Conservation (phyloP, 768 basidiomycete genomes). For the Tricholoma furcatifolium region DNA sequence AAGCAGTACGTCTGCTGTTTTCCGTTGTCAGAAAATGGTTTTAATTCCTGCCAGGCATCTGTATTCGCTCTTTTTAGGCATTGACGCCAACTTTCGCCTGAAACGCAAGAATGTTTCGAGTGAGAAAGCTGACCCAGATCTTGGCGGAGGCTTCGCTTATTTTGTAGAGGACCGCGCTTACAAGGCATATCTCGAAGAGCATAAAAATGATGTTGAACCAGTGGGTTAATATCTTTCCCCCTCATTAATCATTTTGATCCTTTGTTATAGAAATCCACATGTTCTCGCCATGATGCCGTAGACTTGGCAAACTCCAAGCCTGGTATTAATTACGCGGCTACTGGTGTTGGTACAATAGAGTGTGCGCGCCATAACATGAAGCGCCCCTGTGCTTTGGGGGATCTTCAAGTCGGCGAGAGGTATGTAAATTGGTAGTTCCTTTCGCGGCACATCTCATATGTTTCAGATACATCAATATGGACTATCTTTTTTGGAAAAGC, state of each 20-base stretch:
- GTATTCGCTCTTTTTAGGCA: too few relatives aligned
- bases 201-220: too few relatives aligned
- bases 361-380: slow-evolving; percentile 31
- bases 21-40: background rate
- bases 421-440: slow-evolving; percentile 8
- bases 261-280: too few relatives aligned
- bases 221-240: background rate
- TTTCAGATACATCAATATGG: slow-evolving; percentile 26
- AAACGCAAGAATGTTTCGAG: slow-evolving; percentile 26
- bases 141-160: slow-evolving; percentile 26
- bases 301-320: slow-evolving; percentile 19
- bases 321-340: slow-evolving; percentile 17
- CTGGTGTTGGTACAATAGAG: slow-evolving; percentile 25
- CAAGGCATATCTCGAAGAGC: too few relatives aligned
- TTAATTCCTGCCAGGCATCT: slow-evolving; percentile 21
- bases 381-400: slow-evolving; percentile 21
- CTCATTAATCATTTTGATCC: too few relatives aligned
- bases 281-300: too few relatives aligned
- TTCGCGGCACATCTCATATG: background rate
- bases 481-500: slow-evolving; percentile 17
- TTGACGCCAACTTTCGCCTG: slow-evolving; percentile 33
- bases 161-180: too few relatives aligned
- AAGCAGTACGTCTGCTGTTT: background rate
- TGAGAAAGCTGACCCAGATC: slow-evolving; percentile 23
- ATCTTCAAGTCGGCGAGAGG: slow-evolving; percentile 33